Percentiles rank a stretch among this genome's conserved stretches.
Conservation (phyloP, 805 yeast genomes). For the Cyberlindnera xylosilytica region DNA sequence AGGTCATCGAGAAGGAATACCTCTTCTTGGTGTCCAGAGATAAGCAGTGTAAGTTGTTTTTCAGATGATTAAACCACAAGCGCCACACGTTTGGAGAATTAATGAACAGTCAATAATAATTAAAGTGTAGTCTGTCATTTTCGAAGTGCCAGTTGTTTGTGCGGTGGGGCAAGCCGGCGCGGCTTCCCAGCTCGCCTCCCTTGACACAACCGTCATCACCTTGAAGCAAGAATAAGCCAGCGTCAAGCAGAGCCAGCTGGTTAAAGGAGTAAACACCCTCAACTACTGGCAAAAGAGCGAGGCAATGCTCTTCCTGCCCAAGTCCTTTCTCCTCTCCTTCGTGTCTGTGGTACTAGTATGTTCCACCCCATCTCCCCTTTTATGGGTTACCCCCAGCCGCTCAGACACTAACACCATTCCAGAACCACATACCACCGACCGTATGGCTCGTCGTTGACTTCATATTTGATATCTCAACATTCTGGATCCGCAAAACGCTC, state of each 20-base stretch:
- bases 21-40: constrained; percentile 59
- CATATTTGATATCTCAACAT: constrained; percentile 38
- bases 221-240: too few species aligned
- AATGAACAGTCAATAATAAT: too few species aligned
- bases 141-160: too few species aligned
- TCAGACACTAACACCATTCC: not conserved
- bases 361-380: not conserved
- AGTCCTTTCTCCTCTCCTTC: constrained; percentile 13
- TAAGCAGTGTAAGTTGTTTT: constrained; percentile 36
- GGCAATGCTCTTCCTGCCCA: constrained; percentile 15
- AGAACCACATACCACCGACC: constrained; percentile 40
- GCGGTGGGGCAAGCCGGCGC: too few species aligned
- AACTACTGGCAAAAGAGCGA: too few species aligned
- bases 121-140: too few species aligned
- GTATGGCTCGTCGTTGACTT: constrained; percentile 40
- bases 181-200: too few species aligned
- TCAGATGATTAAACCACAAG: constrained; percentile 8
- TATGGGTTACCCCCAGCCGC: not conserved
- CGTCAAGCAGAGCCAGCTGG: too few species aligned
- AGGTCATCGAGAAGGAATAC: constrained; percentile 58
- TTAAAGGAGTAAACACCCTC: too few species aligned
- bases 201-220: too few species aligned
- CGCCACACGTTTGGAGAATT: too few species aligned
- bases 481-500: constrained; percentile 35
- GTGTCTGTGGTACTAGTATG: constrained; percentile 20